Evolutionary conservation across 495 filamentous ascomycete genomes (phyloP).

Genomic region (Talaromyces adpressus): DNA sequence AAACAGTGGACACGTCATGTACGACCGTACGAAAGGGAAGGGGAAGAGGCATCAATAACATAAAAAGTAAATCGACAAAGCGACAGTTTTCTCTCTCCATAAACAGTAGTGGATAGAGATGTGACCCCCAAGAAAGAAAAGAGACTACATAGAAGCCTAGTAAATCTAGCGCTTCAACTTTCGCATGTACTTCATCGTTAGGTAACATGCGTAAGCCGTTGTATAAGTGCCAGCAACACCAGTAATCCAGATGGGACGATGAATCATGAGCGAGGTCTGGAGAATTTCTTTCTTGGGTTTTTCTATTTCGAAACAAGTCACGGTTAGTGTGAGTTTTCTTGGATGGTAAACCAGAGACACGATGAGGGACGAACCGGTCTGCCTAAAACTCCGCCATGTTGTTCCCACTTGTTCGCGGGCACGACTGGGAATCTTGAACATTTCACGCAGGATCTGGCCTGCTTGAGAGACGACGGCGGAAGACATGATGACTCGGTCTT

Average conservation of each 20-base stretch:
- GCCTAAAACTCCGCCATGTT: slow-evolving; percentile 2
- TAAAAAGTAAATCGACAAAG: neutral
- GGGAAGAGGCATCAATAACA: neutral
- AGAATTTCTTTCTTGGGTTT: slow-evolving; percentile 28
- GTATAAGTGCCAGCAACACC: slow-evolving; percentile 34
- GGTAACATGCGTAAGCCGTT: slow-evolving; percentile 28
- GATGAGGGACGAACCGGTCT: slow-evolving; percentile 2
- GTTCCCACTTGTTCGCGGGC: slow-evolving; percentile 7
- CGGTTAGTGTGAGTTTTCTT: neutral
- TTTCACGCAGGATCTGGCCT: slow-evolving; percentile 10
- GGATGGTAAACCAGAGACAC: neutral
- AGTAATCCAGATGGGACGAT: slow-evolving; percentile 37
- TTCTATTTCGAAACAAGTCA: neutral
- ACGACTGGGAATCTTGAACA: slow-evolving; percentile 8
- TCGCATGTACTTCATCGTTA: slow-evolving; percentile 32
- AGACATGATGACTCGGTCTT: neutral
- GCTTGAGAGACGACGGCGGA: slow-evolving; percentile 7
- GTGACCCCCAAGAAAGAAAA: neutral
- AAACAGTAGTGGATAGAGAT: neutral
- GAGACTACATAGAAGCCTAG: neutral
- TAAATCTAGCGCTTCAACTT: slow-evolving; percentile 12
- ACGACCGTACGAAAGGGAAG: neutral
- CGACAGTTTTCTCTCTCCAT: neutral
- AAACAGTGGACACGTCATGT: neutral
- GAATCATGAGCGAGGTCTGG: slow-evolving; percentile 29